phyloP scores from a whole-genome alignment of 2,329 filamentous ascomycete genomes.

The Emydomyces testavorans region DNA sequence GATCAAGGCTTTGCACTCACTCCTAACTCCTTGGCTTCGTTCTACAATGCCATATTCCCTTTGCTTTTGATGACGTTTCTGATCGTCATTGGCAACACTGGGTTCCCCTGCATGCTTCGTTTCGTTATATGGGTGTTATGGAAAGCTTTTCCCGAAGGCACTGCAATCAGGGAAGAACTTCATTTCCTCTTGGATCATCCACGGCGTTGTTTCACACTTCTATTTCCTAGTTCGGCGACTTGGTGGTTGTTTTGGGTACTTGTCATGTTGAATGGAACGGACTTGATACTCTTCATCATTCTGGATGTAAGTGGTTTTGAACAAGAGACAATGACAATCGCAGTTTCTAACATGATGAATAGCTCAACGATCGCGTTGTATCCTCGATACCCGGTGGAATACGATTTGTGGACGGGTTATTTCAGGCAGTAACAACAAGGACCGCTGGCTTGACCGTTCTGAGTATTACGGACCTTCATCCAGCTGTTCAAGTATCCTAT shows the following conservation, averaged over 20 bases:
- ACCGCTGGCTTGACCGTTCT: slow-evolving; percentile 84
- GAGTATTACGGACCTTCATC: slow-evolving; percentile 65
- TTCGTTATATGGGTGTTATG: slow-evolving; percentile 80
- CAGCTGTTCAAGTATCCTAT: slow-evolving; percentile 86
- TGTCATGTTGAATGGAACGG: slow-evolving; percentile 66
- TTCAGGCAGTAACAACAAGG: slow-evolving; percentile 78
- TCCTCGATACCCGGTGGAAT: slow-evolving; percentile 57
- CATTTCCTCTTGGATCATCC: slow-evolving; percentile 88
- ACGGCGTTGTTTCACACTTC: slow-evolving; percentile 84
- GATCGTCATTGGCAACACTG: slow-evolving; percentile 90
- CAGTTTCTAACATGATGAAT: slow-evolving; percentile 19
- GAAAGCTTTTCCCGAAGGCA: slow-evolving; percentile 51
- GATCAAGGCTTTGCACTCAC: slow-evolving; percentile 91
- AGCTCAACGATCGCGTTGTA: slow-evolving; percentile 63
- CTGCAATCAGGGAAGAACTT: slow-evolving; percentile 76
- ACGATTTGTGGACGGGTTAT: slow-evolving; percentile 73
- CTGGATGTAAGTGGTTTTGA: slow-evolving; percentile 56
- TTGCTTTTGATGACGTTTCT: slow-evolving; percentile 71
- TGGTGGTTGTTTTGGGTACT: slow-evolving; percentile 94
- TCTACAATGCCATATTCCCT: slow-evolving; percentile 63
- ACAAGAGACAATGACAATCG: neutral
- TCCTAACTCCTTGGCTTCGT: slow-evolving; percentile 86
- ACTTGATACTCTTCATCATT: slow-evolving; percentile 83
- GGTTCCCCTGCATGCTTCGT: slow-evolving; percentile 86
- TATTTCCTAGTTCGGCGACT: slow-evolving; percentile 80